Evolutionary conservation across 805 yeast genomes (phyloP), one percentile per base, ranked within the genome.

Genomic region (Starmerella floricola): DNA sequence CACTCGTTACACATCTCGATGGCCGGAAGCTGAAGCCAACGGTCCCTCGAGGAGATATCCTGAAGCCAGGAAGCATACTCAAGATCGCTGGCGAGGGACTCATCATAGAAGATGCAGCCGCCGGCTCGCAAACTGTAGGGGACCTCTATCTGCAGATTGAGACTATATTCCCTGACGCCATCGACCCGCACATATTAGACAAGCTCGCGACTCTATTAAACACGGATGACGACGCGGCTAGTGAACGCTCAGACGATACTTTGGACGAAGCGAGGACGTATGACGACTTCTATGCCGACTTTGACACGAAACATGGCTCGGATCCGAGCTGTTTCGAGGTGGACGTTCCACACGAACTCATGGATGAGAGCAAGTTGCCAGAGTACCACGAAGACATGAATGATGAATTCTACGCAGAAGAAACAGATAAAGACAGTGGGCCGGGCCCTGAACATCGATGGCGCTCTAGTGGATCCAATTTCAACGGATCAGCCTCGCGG

Each of bases 1-100:
- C 72, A 11, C 65, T 85, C 2, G 63, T 80, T 8, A 73, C 72
- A 49, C 91, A 84, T 49, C 67, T 87, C 42, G 97, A 91, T 60
- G 87, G 79, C 15, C 73, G 96, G 48, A 72, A 76, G 29, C 60
- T 86, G 12, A 71, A 71, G 40, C 57, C 87, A 12, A 64, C 74
- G 0, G 71, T 79, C 0, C 86, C 87, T 1, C 63, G 69, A 4
- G 96, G 96, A 1, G 79, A 79, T 59, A 94, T 88, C 5, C 55
- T 51, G 19, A 37, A 40, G 20, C 57, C 57, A 1, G 48, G 49
- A 15, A 36, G 36, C 16, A 41, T 52, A 20, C 34, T 52, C 18
- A 46, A 47, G 23, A 32, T 54, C 12, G 44, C 48, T 6, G 45
- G 45, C 20, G 55, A 54, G 33, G 57, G 57, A 2, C 38, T 53